A percentile compares a stretch with the other conserved stretches of the same genome.
phyloP scores from a whole-genome alignment of 768 basidiomycete species.

The Tulasnella sp. region DNA sequence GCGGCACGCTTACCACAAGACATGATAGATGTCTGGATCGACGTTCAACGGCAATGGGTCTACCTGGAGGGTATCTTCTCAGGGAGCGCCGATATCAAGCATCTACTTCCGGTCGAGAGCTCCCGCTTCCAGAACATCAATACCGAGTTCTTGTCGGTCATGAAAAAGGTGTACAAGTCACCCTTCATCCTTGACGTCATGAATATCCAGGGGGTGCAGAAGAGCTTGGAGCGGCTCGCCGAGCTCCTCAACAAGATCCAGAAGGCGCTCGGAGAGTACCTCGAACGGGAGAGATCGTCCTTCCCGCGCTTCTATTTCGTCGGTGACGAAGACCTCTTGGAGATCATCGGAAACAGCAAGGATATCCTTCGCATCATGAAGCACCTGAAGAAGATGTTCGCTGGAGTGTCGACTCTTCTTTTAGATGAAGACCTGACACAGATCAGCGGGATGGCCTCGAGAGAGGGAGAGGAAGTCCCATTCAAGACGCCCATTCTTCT shows the following conservation, averaged over 20 bases:
- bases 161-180: constrained; percentile 99
- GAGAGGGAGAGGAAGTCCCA: constrained; percentile 87
- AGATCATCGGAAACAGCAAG: constrained; percentile 99
- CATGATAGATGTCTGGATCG: constrained; percentile 89
- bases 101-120: constrained; percentile 92
- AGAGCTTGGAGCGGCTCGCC: constrained; percentile 90
- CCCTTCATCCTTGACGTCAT: constrained; percentile 95
- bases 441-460: constrained; percentile 88
- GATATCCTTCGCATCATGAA: constrained; percentile 98
- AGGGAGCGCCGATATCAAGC: constrained; percentile 99
- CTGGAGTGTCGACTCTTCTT: constrained; percentile 81
- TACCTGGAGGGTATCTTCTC: constrained; percentile 99
- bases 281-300: constrained; percentile 91
- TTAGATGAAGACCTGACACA: constrained; percentile 80
- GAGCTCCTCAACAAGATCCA: constrained; percentile 97
- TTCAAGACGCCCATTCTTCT: constrained; percentile 77
- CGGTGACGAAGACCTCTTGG: constrained; percentile 94
- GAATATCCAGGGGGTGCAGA: constrained; percentile 93
- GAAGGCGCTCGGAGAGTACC: constrained; percentile 96
- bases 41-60: constrained; percentile 99
- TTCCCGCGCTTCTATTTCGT: constrained; percentile 99
- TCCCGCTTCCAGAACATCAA: constrained; percentile 99
- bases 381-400: constrained; percentile 99
- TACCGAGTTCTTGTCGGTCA: constrained; percentile 91
- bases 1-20: neutral